Base-by-base conservation (phyloP, 805 yeast species). In the Cyberlindnera suaveolens region DNA sequence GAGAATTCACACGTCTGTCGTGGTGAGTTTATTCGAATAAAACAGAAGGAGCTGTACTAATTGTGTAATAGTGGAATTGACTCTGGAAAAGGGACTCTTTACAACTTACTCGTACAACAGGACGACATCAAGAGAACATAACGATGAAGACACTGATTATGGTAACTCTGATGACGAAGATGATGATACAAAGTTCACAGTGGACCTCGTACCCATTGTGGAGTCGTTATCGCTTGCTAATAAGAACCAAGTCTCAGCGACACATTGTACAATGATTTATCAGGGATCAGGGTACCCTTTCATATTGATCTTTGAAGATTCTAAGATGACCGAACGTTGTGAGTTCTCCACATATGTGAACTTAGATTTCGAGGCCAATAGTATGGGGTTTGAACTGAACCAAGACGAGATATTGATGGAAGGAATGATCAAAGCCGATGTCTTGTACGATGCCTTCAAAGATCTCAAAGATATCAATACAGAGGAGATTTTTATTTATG, bases 381-480 rank as follows among this genome's bases (percentile, higher is more conserved):
- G 52, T 32, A 55, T 51, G n/a, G 70, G 67, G 16, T 54, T 75
- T 36, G 70, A 65, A 39, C 49, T 75, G 27, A 75, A 74, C 47
- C 53, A 66, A n/a, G 67, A 68, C 31, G 60, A 65, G 19, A 53
- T 78, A 3, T 55, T 65, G 9, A 62, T 75, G 55, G 83, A 49
- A 13, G 72, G 77, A 7, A 72, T 79, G 18, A 57, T 80, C 16
- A 67, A 71, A 30, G 77, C 84, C 0, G 68, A 71, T 23, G 71
- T 78, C 5, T 50, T 81, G n/a, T 68, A 66, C 46, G 77, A 75
- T 39, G 74, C 77, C 0, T 49, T 81, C 16, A 72, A 71, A 43
- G 86, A 81, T 48, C 59, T 82, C 52, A 75, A 72, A 43, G 82
- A 78, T 41, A 60, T 78, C 10, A 69, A 69, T 17, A 70, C 82